Conservation (phyloP, 1,284 basidiomycete genomes). For the Boletus hoseneyae region DNA sequence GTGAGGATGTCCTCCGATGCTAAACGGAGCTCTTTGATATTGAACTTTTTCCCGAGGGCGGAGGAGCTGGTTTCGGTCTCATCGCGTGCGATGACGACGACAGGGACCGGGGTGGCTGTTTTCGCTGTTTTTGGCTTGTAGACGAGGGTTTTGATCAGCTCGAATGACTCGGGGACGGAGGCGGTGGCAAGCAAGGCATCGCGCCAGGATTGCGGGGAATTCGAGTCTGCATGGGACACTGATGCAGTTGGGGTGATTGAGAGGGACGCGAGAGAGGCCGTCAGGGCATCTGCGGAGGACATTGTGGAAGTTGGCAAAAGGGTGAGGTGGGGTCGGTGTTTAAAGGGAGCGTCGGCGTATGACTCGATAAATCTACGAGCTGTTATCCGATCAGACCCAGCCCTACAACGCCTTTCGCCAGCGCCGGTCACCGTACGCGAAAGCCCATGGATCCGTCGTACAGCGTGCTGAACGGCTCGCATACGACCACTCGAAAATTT, state of each 20-base stretch:
- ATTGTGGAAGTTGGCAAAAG: constrained; percentile 17
- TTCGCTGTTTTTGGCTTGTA: constrained; percentile 94
- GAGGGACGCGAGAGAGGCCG: constrained; percentile 43
- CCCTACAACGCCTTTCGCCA: constrained; percentile 9
- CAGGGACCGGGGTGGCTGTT: constrained; percentile 77
- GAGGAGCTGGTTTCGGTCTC: not conserved
- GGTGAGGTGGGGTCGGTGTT: constrained; percentile 15
- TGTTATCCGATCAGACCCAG: constrained; percentile 24
- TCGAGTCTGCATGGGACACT: constrained; percentile 52
- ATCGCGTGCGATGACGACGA: constrained; percentile 53
- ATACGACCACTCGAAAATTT: constrained; percentile 26
- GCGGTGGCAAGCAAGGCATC: constrained; percentile 51
- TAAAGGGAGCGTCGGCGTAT: constrained; percentile 21
- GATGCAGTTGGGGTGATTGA: constrained; percentile 52
- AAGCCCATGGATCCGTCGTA: constrained; percentile 27
- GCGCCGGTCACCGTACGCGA: constrained; percentile 9
- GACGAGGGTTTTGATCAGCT: constrained; percentile 80
- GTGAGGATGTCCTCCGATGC: not conserved
- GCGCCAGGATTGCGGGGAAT: constrained; percentile 67
- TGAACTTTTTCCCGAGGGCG: not conserved
- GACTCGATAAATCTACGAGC: constrained; percentile 26
- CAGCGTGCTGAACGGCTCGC: constrained; percentile 26
- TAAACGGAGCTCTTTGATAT: not conserved
- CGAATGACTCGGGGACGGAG: constrained; percentile 55
- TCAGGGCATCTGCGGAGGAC: constrained; percentile 18